These are phyloP conservation scores for Ustilago tritici DNA, from an alignment of 1,284 basidiomycete species.

Conservation along the genomic window DNA sequence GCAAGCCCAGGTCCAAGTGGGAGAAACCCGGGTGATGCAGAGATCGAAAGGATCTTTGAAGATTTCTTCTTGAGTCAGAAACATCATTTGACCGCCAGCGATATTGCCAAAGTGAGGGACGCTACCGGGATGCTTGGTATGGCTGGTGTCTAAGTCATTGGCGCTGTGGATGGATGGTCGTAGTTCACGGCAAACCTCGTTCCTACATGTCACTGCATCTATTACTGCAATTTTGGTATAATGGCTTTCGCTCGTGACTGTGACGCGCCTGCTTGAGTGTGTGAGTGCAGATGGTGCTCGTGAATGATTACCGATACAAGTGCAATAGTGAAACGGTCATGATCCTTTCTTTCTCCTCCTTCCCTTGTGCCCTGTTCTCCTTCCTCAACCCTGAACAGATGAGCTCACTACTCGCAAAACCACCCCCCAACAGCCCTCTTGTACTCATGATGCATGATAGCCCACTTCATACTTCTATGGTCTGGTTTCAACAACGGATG, in stretches of 20 bases:
- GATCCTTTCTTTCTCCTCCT: too few species aligned
- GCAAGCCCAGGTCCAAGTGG: slow-evolving; percentile 35
- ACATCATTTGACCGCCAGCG: slow-evolving; percentile 62
- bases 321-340: too few species aligned
- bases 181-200: background rate
- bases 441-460: slow-evolving; percentile 52
- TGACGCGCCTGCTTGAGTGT: background rate
- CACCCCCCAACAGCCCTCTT: slow-evolving; percentile 34
- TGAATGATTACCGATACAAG: too few species aligned
- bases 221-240: background rate
- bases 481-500: slow-evolving; percentile 40
- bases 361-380: background rate
- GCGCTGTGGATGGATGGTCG: background rate
- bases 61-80: slow-evolving; percentile 68
- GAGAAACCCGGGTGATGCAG: slow-evolving; percentile 58
- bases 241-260: background rate
- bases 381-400: background rate
- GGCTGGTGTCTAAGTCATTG: slow-evolving; percentile 45
- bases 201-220: background rate
- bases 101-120: slow-evolving; percentile 63
- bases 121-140: slow-evolving; percentile 67
- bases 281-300: background rate
- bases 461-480: slow-evolving; percentile 52
- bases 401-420: slow-evolving; percentile 6
- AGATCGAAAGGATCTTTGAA: slow-evolving; percentile 66